Evolutionary conservation across 805 yeast species (phyloP).

Genomic region (Metschnikowia santaceciliae): DNA sequence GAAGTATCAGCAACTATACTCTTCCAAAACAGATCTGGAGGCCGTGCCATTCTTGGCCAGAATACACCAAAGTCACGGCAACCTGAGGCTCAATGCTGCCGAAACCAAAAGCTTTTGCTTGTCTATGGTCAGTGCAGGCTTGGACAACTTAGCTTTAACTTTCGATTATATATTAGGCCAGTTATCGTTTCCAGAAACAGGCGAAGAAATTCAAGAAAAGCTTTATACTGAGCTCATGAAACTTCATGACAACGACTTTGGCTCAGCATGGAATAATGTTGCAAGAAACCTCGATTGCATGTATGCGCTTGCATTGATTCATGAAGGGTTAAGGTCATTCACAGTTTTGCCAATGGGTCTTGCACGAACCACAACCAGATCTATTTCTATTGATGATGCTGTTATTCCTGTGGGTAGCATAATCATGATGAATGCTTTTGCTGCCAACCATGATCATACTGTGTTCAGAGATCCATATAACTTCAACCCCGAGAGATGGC

Average conservation of each 20-base stretch:
- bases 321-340: slow-evolving; percentile 59
- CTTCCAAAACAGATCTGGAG: not conserved
- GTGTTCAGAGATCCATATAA: slow-evolving; percentile 41
- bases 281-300: slow-evolving; percentile 34
- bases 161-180: slow-evolving; percentile 60
- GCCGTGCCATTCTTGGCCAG: not conserved
- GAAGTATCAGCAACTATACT: not conserved
- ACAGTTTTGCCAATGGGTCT: slow-evolving; percentile 65
- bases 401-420: slow-evolving; percentile 55
- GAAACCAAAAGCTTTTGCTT: slow-evolving; percentile 61
- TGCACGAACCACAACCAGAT: slow-evolving; percentile 57
- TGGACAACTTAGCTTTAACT: slow-evolving; percentile 67
- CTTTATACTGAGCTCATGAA: slow-evolving; percentile 30
- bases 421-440: slow-evolving; percentile 63
- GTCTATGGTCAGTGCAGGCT: slow-evolving; percentile 76
- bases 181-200: slow-evolving; percentile 41
- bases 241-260: not conserved
- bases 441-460: slow-evolving; percentile 60
- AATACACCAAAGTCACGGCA: slow-evolving; percentile 18
- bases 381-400: slow-evolving; percentile 36
- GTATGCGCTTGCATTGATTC: slow-evolving; percentile 53
- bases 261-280: slow-evolving; percentile 27
- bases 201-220: slow-evolving; percentile 37
- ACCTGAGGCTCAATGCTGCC: slow-evolving; percentile 30
- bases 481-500: slow-evolving; percentile 54